phyloP scores from a whole-genome alignment of 225 moss, liverwort and hornwort genomes.

The Rhytidiadelphus loreus region DNA sequence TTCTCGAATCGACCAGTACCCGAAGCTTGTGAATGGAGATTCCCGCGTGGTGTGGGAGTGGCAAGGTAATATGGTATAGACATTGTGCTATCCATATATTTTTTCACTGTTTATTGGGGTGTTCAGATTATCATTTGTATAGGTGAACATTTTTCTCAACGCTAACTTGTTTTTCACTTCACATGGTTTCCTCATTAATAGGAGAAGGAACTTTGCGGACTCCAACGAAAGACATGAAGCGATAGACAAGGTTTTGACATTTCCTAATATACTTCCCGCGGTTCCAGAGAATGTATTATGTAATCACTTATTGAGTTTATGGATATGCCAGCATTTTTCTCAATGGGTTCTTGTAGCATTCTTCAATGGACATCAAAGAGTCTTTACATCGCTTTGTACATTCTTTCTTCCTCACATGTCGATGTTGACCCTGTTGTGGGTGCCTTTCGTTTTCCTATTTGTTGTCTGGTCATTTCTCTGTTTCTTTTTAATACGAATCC shows the following conservation, averaged over 20 bases:
- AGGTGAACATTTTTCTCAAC: neutral
- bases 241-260: slow-evolving; percentile 4
- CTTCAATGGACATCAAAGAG: neutral
- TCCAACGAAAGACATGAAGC: slow-evolving; percentile 27
- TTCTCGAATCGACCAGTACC: slow-evolving; percentile 97
- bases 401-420: neutral
- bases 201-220: slow-evolving; percentile 84
- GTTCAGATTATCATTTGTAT: neutral
- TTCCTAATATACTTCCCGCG: neutral
- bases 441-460: neutral
- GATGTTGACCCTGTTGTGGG: neutral
- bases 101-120: neutral
- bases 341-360: neutral
- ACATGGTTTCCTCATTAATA: neutral
- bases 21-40: slow-evolving; percentile 94
- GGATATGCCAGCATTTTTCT: neutral
- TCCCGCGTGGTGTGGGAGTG: slow-evolving; percentile 96
- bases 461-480: neutral
- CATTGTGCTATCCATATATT: neutral
- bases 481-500: neutral
- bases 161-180: neutral
- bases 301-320: neutral
- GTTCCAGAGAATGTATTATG: neutral
- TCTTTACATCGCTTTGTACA: neutral
- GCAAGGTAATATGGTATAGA: slow-evolving; percentile 59